Evolutionary conservation across 495 filamentous ascomycete species (phyloP).

Genomic region (Penicillium fimorum): DNA sequence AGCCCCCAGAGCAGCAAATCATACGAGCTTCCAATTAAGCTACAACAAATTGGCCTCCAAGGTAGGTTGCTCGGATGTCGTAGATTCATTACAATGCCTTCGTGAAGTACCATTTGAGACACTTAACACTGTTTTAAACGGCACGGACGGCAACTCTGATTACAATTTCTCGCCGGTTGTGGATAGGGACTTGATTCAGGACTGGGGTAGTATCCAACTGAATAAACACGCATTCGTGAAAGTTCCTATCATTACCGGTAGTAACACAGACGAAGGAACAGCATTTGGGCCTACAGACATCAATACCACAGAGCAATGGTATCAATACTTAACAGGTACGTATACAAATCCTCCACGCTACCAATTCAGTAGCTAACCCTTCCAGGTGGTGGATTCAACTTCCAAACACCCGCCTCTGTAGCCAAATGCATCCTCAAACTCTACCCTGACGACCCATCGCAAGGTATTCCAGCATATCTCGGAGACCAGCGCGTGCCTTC

Average conservation of each 20-base stretch:
- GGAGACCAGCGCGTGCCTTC: conserved; percentile 39
- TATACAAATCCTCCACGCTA: conserved; percentile 16
- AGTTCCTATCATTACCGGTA: conserved; percentile 48
- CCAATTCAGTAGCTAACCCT: not conserved
- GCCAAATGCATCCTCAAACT: conserved; percentile 45
- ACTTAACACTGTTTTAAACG: conserved; percentile 42
- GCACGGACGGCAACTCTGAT: conserved; percentile 26
- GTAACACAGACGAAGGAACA: conserved; percentile 51
- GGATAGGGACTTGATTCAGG: conserved; percentile 51
- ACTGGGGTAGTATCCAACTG: conserved; percentile 36
- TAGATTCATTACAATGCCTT: conserved; percentile 47
- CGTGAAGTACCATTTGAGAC: conserved; percentile 44
- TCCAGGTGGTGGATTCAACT: conserved; percentile 28
- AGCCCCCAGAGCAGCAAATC: conserved; percentile 28
- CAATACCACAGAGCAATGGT: conserved; percentile 46
- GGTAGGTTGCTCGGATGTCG: conserved; percentile 35
- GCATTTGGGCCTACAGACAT: conserved; percentile 44
- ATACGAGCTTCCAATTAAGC: conserved; percentile 34
- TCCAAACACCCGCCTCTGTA: conserved; percentile 31
- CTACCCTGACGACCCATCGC: conserved; percentile 49
- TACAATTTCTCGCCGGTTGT: conserved; percentile 46
- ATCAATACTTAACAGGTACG: conserved; percentile 43
- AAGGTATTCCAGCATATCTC: conserved; percentile 46
- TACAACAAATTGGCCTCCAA: conserved; percentile 42
- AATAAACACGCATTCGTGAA: conserved; percentile 41